Base-by-base conservation (phyloP, 352 stramenopile species). In the Globisporangium takayamanum region DNA sequence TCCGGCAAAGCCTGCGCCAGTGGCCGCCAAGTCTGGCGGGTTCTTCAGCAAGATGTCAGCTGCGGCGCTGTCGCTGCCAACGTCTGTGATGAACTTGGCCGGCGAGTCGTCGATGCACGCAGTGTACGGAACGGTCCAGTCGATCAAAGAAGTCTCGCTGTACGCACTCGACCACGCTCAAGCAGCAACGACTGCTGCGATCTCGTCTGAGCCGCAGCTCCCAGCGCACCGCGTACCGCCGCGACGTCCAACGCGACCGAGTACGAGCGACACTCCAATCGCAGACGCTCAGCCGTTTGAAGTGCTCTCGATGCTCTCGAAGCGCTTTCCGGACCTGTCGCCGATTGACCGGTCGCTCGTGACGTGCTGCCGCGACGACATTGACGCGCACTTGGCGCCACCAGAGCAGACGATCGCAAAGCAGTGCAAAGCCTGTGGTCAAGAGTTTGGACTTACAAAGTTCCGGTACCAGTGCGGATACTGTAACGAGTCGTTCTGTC, bases 381-480 rank as follows among this genome's bases (percentile, higher is more conserved):
- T 71, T 7, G 68, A 70, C 1, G 71, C 69, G 20, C 71, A 74
- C 60, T 54, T 89, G 44, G 73, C 70, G 14, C 80, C 82, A 22
- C 83, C 83, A n/a, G 84, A 92, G 50, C 63, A 79, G 25, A 84
- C 63, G 0, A 73, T 74, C 36, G 74, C 68, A 0, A 89, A 88
- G 41, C 55, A 73, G 10, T 94, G 84, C 68, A 91, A 88, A 46
- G 62, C 68, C 41, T 95, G 85, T 69, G 61, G 71, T 1, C 58
- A 82, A 0, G 74, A 88, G 52, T 95, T 95, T 58, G 82, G 83
- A 11, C 72, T 95, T 60, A 89, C 78, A 5, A 91, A 90, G 64
- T 95, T 92, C 33, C 74, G 82, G 0, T 95, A 93, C 53, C 72
- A 88, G 52, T 95, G 83, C 55, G 84, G 85, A 1, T 92, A 93